A percentile compares a stretch with the other conserved stretches of the same genome.
These are phyloP conservation scores for Cucurbita moschata DNA, from an alignment of 306 rosid species.

Conservation along the genomic window DNA sequence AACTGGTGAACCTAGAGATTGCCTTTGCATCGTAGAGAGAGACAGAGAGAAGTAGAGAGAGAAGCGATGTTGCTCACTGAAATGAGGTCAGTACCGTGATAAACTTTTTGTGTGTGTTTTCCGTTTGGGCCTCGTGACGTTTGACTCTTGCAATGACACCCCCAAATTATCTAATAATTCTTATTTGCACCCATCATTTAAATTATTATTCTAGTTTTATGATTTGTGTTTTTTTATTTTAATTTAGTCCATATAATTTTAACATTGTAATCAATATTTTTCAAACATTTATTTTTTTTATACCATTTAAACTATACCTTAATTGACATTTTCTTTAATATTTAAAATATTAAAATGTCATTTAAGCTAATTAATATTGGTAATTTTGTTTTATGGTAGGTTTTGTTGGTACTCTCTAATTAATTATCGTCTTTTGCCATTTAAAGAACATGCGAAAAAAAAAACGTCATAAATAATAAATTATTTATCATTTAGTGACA, in stretches of 20 bases:
- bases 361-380: too few species aligned
- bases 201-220: too few species aligned
- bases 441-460: too few species aligned
- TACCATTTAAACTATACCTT: too few species aligned
- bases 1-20: slow-evolving; percentile 73
- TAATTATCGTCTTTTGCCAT: background rate
- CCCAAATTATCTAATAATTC: background rate
- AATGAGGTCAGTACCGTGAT: background rate
- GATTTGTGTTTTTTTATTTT: too few species aligned
- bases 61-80: background rate
- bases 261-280: too few species aligned
- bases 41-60: slow-evolving; percentile 12
- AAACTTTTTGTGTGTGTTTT: background rate
- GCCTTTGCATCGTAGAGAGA: slow-evolving; percentile 67
- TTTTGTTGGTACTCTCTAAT: background rate
- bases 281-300: too few species aligned
- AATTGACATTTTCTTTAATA: background rate
- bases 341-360: too few species aligned
- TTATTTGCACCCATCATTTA: too few species aligned
- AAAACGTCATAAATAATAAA: too few species aligned
- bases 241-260: too few species aligned
- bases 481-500: too few species aligned
- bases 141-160: background rate
- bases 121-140: background rate
- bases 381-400: background rate